These are phyloP conservation scores for Canna indica DNA, from an alignment of 176 grass and related monocot genomes.

Conservation along the genomic window DNA sequence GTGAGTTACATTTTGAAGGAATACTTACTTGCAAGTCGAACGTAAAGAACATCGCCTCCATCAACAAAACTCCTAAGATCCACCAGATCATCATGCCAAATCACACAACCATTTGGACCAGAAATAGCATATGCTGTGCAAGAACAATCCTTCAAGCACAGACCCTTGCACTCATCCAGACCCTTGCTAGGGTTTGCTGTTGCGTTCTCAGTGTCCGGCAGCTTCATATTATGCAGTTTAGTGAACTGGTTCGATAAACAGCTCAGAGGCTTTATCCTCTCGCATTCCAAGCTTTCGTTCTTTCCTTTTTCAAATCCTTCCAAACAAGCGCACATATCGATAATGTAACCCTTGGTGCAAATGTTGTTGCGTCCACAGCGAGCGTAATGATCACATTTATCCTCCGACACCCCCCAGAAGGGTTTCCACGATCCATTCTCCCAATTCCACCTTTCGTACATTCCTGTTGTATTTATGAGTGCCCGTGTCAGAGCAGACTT, in stretches of 20 bases:
- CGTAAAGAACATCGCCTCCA: conserved; percentile 48
- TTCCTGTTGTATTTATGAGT: too few relatives aligned
- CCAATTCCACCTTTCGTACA: too few relatives aligned
- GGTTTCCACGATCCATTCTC: too few relatives aligned
- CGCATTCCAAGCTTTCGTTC: neutral
- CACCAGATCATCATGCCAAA: conserved; percentile 36
- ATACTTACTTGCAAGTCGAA: conserved; percentile 38
- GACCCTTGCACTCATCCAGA: conserved; percentile 32
- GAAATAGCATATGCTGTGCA: conserved; percentile 48
- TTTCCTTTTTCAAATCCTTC: neutral
- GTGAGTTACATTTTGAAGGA: too few relatives aligned
- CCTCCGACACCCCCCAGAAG: too few relatives aligned
- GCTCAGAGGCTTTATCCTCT: neutral
- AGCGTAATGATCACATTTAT: too few relatives aligned
- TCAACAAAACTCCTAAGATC: conserved; percentile 41
- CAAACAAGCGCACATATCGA: neutral
- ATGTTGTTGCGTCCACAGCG: too few relatives aligned
- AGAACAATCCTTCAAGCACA: conserved; percentile 44
- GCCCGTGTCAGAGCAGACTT: too few relatives aligned
- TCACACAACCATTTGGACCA: conserved; percentile 29
- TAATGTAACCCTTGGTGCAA: too few relatives aligned
- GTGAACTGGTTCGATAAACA: too few relatives aligned
- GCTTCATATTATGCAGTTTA: conserved; percentile 1
- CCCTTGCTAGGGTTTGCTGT: too few relatives aligned
- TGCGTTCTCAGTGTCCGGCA: conserved; percentile 3